A percentile compares a stretch with the other conserved stretches of the same genome.
Conservation (phyloP, 2,329 filamentous ascomycete species). For the Sarocladiaceae sp. region DNA sequence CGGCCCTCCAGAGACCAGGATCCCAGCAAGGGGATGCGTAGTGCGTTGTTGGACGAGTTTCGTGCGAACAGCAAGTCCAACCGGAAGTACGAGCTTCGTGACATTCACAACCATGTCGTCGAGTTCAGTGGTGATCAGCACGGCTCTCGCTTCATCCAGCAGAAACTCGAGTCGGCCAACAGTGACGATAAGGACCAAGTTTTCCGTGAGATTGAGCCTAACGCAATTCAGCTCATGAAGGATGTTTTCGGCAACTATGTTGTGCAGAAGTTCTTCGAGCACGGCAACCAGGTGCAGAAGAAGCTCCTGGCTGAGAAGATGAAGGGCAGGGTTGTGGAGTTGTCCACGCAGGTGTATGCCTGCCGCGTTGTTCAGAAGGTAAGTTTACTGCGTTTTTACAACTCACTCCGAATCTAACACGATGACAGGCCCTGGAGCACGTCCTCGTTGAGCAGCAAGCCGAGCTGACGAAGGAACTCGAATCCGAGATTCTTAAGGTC, state of each 20-base stretch:
- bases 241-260: slow-evolving; percentile 99
- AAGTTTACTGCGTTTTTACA: slow-evolving; percentile 14
- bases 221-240: slow-evolving; percentile 83
- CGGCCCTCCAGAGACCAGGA: slow-evolving; percentile 50
- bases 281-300: slow-evolving; percentile 91
- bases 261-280: slow-evolving; percentile 95
- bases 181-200: slow-evolving; percentile 92
- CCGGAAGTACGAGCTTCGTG: slow-evolving; percentile 74
- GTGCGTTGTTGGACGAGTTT: slow-evolving; percentile 73
- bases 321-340: slow-evolving; percentile 72
- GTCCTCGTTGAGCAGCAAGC: slow-evolving; percentile 89
- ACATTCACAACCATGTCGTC: slow-evolving; percentile 81
- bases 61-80: slow-evolving; percentile 65
- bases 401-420: slow-evolving; percentile 8
- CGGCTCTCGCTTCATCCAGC: slow-evolving; percentile 91
- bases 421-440: slow-evolving; percentile 71
- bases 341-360: slow-evolving; percentile 86
- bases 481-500: slow-evolving; percentile 67
- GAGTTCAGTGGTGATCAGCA: slow-evolving; percentile 96
- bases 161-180: slow-evolving; percentile 85
- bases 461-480: slow-evolving; percentile 74
- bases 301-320: slow-evolving; percentile 78
- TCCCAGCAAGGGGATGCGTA: slow-evolving; percentile 56
- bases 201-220: slow-evolving; percentile 79
- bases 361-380: slow-evolving; percentile 96